Evolutionary conservation across 352 stramenopile genomes (phyloP).

Genomic region (Globisporangium solare): DNA sequence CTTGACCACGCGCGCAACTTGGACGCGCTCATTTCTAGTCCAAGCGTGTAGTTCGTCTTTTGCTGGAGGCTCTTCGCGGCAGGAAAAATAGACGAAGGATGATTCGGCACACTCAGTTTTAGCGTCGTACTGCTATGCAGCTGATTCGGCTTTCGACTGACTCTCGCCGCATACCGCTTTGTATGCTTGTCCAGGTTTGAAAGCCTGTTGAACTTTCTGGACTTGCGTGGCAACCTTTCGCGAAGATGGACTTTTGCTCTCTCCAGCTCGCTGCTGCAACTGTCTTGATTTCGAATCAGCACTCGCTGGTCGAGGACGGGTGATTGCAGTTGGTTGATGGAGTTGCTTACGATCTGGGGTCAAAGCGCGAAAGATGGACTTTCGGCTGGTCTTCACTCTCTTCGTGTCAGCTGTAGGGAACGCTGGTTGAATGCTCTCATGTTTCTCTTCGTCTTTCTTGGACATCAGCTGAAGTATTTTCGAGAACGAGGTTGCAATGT

Average conservation of each 20-base stretch:
- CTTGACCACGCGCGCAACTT: conserved; percentile 33
- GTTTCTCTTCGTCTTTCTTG: conserved; percentile 4
- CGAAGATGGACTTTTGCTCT: not conserved
- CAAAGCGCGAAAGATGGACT: not conserved
- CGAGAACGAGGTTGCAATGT: conserved; percentile 28
- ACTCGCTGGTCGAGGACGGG: conserved; percentile 14
- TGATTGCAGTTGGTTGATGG: not conserved
- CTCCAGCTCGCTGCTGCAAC: not conserved
- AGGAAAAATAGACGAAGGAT: conserved; percentile 32
- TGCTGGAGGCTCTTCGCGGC: conserved; percentile 13
- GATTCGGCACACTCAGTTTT: conserved; percentile 24
- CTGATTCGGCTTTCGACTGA: too few species aligned
- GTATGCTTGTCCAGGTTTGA: not conserved
- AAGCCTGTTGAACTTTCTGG: conserved; percentile 1
- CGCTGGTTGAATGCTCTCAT: not conserved
- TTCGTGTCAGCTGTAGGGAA: too few species aligned
- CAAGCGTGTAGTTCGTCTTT: conserved; percentile 8
- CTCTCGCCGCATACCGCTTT: not conserved
- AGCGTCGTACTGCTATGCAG: not conserved
- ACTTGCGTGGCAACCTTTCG: not conserved
- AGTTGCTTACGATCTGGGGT: conserved; percentile 9
- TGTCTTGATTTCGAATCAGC: conserved; percentile 14
- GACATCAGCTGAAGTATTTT: conserved; percentile 29
- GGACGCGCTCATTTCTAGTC: conserved; percentile 19
- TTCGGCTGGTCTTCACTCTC: not conserved